Percentiles rank a stretch among this genome's conserved stretches.
phyloP scores from a whole-genome alignment of 2,329 filamentous ascomycete species.

The Epichloe hybrida region DNA sequence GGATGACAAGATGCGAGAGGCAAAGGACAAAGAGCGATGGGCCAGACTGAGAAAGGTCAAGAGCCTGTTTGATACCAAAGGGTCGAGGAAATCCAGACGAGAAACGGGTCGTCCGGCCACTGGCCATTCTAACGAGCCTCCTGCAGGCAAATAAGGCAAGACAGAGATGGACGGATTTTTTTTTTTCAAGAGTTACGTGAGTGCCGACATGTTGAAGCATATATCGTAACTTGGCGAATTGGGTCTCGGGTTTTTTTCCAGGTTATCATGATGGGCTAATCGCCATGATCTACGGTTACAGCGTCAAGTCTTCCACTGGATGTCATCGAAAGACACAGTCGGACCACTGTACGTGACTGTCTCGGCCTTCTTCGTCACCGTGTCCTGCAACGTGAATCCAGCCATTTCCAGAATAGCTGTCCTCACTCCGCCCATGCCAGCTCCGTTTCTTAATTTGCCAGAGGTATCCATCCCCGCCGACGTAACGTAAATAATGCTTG shows the following conservation, averaged over 20 bases:
- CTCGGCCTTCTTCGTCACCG: conserved; percentile 22
- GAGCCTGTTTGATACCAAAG: conserved; percentile 56
- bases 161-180: neutral
- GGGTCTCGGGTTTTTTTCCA: no score
- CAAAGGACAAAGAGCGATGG: conserved; percentile 61
- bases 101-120: conserved; percentile 30
- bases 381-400: conserved; percentile 19
- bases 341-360: conserved; percentile 22
- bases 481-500: conserved; percentile 20
- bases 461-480: conserved; percentile 23
- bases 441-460: conserved; percentile 19
- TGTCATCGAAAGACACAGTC: conserved; percentile 26
- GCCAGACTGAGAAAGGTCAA: conserved; percentile 57
- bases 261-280: no score
- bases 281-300: no score
- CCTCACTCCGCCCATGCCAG: conserved; percentile 26
- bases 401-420: conserved; percentile 28
- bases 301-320: conserved; percentile 19
- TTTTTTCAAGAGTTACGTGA: neutral
- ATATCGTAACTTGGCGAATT: neutral
- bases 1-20: conserved; percentile 32
- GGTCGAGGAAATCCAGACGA: conserved; percentile 36
- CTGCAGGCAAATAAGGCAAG: conserved; percentile 3
- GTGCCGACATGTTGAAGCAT: neutral
- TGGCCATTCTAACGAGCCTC: conserved; percentile 14